phyloP scores from a whole-genome alignment of 192 early-diverging fungal species.

The Coemansia sp. region DNA sequence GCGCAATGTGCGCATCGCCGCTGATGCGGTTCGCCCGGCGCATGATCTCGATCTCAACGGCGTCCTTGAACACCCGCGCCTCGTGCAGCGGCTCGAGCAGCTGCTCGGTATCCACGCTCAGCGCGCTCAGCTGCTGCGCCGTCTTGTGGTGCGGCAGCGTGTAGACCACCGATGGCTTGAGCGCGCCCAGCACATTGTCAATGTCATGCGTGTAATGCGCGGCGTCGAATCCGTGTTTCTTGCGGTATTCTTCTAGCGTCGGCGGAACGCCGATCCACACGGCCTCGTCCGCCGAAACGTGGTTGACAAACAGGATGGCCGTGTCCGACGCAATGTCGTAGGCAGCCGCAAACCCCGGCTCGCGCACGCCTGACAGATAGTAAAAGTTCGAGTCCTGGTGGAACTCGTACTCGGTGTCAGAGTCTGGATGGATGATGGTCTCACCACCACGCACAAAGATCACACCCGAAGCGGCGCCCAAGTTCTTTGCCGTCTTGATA shows the following conservation, averaged over 20 bases:
- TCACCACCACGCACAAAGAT: constrained; percentile 61
- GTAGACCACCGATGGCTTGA: constrained; percentile 51
- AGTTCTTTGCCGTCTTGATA: constrained; percentile 57
- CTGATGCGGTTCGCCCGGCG: constrained; percentile 76
- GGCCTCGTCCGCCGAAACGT: constrained; percentile 61
- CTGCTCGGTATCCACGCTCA: constrained; percentile 19
- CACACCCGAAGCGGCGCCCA: constrained; percentile 57
- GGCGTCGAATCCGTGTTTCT: constrained; percentile 67
- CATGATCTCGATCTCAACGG: constrained; percentile 73
- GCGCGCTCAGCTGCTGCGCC: constrained; percentile 39
- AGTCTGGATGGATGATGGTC: constrained; percentile 60
- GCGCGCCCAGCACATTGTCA: constrained; percentile 34
- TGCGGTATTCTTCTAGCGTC: constrained; percentile 54
- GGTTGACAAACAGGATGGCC: constrained; percentile 68
- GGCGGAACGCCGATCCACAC: constrained; percentile 80
- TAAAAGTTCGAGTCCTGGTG: constrained; percentile 87
- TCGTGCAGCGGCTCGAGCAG: constrained; percentile 68
- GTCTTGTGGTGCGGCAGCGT: constrained; percentile 48
- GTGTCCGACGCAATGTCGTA: constrained; percentile 63
- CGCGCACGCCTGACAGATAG: constrained; percentile 78
- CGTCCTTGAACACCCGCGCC: constrained; percentile 77
- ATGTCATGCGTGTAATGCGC: constrained; percentile 64
- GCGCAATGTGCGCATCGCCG: constrained; percentile 69
- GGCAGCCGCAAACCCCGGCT: constrained; percentile 69
- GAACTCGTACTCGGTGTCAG: constrained; percentile 79